Evolutionary conservation across 306 rosid genomes (phyloP).

Genomic region (Bauhinia variegata): DNA sequence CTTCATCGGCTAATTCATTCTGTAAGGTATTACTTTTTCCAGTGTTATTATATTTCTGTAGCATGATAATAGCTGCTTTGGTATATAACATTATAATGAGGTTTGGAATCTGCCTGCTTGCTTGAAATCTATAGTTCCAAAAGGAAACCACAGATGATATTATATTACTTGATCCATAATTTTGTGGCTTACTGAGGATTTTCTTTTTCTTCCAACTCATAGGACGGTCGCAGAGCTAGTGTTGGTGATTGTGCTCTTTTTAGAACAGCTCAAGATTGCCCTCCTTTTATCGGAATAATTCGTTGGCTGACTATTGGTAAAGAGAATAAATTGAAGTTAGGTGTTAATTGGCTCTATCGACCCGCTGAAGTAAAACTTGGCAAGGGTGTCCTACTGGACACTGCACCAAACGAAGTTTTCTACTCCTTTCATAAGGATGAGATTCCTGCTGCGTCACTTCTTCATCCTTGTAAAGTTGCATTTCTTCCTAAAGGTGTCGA

Average conservation of each 20-base stretch:
- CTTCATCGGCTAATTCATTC: slow-evolving; percentile 31
- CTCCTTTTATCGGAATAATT: slow-evolving; percentile 79
- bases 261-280: slow-evolving; percentile 67
- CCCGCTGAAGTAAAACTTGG: slow-evolving; percentile 70
- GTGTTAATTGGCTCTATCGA: slow-evolving; percentile 88
- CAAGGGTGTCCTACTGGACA: slow-evolving; percentile 65
- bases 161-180: slow-evolving; percentile 2
- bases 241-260: slow-evolving; percentile 89
- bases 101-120: background rate
- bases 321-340: slow-evolving; percentile 56
- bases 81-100: background rate
- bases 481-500: slow-evolving; percentile 77
- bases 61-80: background rate
- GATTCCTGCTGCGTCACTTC: slow-evolving; percentile 73
- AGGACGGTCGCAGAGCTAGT: slow-evolving; percentile 76
- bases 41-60: background rate
- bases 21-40: background rate
- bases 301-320: slow-evolving; percentile 51
- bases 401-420: slow-evolving; percentile 82
- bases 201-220: slow-evolving; percentile 1
- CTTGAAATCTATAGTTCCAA: background rate
- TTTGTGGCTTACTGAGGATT: background rate
- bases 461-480: slow-evolving; percentile 94
- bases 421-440: slow-evolving; percentile 91
- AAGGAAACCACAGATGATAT: background rate